Evolutionary conservation across 1,284 basidiomycete genomes (phyloP).

Genomic region (Ganoderma resinaceum): DNA sequence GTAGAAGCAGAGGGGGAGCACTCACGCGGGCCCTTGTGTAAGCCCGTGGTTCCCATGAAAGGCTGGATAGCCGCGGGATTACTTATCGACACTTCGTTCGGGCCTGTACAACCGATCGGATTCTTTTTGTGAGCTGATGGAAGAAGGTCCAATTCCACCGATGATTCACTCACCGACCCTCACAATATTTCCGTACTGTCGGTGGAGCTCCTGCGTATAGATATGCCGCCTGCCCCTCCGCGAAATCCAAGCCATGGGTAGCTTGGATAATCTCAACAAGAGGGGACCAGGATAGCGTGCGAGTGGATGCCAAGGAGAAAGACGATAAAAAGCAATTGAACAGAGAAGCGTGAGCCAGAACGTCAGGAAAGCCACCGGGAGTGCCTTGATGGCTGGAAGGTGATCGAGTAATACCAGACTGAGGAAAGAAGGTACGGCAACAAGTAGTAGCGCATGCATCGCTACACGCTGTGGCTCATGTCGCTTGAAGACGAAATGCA

Average conservation of each 20-base stretch:
- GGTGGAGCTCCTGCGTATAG: slow-evolving; percentile 29
- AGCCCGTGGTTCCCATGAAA: slow-evolving; percentile 53
- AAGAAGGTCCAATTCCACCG: background rate
- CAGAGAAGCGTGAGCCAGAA: slow-evolving; percentile 22
- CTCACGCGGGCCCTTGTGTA: slow-evolving; percentile 61
- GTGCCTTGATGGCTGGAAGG: slow-evolving; percentile 17
- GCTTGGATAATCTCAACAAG: slow-evolving; percentile 19
- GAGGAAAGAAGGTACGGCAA: slow-evolving; percentile 22
- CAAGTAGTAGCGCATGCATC: slow-evolving; percentile 20
- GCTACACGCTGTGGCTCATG: slow-evolving; percentile 25
- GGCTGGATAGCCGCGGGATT: slow-evolving; percentile 49
- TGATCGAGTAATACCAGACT: slow-evolving; percentile 17
- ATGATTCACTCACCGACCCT: slow-evolving; percentile 40
- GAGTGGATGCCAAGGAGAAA: slow-evolving; percentile 30
- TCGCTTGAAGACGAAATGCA: slow-evolving; percentile 29
- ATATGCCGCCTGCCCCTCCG: slow-evolving; percentile 27
- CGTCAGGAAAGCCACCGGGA: slow-evolving; percentile 16
- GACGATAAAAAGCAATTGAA: slow-evolving; percentile 24
- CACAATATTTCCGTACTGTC: slow-evolving; percentile 40
- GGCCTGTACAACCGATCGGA: slow-evolving; percentile 46
- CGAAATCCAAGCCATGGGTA: slow-evolving; percentile 26
- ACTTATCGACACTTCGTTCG: slow-evolving; percentile 60
- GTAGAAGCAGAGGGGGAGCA: slow-evolving; percentile 20
- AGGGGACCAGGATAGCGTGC: slow-evolving; percentile 27
- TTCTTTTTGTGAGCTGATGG: slow-evolving; percentile 2